Base-by-base conservation (phyloP, 371 early-diverging fungal species). In the Mucor ambiguus region DNA sequence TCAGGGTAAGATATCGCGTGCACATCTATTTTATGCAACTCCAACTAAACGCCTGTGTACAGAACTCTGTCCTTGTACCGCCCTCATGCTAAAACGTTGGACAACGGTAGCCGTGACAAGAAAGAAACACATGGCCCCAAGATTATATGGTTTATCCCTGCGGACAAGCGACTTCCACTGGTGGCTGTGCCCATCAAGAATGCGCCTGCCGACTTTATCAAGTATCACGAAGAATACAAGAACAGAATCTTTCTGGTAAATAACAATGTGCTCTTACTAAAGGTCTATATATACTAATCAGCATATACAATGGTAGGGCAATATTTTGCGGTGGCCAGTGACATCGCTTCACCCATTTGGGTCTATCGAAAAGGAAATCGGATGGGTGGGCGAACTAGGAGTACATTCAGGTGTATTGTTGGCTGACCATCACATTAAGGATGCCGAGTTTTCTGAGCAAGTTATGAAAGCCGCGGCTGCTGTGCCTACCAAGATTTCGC, bases 101-200 rank as follows among this genome's bases (percentile, higher is more conserved):
- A 75, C 30, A 61, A 69, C 55, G 63, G 60, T 2, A 66, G 52
- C n/a, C 61, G 58, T n/a, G 72, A 72, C 16, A 74, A 76, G 46
- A 72, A 65, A 26, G 73, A 70, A 8, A 14, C 24, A 11, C 62
- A 67, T 32, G 9, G 60, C 14, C 76, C 77, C 24, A 73, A 72
- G 26, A 72, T 80, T 9, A 73, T 76, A 38, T 92, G 91, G 91
- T 86, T 92, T 71, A 77, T 78, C 66, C 90, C 92, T 22, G 74
- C 78, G 18, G 90, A 90, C 67, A 77, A 79, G 30, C 84, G 89
- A 1, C 64, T 87, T n/a, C 92, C 92, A 1, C 71, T 84, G 6
- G 80, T 92, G 33, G 75, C 82, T 0, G 78, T 92, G 8, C 83
- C 87, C 0, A 68, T 74, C 24, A 73, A 76, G 38, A 63, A 75